Conservation (phyloP, 1,139 yeast species). For the Taiozyma sp. region DNA sequence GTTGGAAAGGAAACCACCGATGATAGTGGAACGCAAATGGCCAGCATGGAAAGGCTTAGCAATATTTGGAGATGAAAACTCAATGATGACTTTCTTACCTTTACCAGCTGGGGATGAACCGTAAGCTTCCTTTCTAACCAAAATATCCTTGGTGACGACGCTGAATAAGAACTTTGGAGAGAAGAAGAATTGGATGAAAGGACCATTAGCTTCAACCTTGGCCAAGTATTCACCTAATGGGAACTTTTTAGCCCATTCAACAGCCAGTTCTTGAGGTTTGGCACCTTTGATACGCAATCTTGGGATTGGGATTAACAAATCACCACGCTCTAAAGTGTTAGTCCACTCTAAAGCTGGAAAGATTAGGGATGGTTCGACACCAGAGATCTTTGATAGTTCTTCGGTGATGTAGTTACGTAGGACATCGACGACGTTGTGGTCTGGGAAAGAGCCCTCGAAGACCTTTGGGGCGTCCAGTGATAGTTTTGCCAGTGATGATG, state of each 20-base stretch:
- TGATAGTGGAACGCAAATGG: slow-evolving; percentile 94
- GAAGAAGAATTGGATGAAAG: slow-evolving; percentile 87
- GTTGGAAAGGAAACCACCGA: slow-evolving; percentile 94
- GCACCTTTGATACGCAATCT: slow-evolving; percentile 86
- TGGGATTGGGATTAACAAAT: slow-evolving; percentile 87
- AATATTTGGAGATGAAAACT: slow-evolving; percentile 95
- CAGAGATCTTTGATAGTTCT: slow-evolving; percentile 69
- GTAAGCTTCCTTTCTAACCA: slow-evolving; percentile 53
- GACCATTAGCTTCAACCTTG: slow-evolving; percentile 80
- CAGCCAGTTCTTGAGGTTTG: slow-evolving; percentile 80
- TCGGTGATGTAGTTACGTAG: slow-evolving; percentile 86
- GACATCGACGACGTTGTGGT: slow-evolving; percentile 69
- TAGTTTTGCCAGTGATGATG: slow-evolving; percentile 26
- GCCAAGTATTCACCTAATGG: slow-evolving; percentile 63
- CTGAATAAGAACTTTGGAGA: slow-evolving; percentile 60
- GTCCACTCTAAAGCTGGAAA: slow-evolving; percentile 91
- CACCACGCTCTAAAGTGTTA: slow-evolving; percentile 84
- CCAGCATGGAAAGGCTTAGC: slow-evolving; percentile 99
- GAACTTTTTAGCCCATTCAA: slow-evolving; percentile 72
- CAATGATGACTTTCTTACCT: slow-evolving; percentile 72
- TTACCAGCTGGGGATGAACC: slow-evolving; percentile 77
- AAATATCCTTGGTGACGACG: slow-evolving; percentile 67
- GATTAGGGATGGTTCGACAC: slow-evolving; percentile 64
- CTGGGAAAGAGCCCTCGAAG: slow-evolving; percentile 58
- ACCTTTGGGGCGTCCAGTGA: slow-evolving; percentile 29